Evolutionary conservation across 2,329 filamentous ascomycete species (phyloP).

Genomic region (Cercospora sesami): DNA sequence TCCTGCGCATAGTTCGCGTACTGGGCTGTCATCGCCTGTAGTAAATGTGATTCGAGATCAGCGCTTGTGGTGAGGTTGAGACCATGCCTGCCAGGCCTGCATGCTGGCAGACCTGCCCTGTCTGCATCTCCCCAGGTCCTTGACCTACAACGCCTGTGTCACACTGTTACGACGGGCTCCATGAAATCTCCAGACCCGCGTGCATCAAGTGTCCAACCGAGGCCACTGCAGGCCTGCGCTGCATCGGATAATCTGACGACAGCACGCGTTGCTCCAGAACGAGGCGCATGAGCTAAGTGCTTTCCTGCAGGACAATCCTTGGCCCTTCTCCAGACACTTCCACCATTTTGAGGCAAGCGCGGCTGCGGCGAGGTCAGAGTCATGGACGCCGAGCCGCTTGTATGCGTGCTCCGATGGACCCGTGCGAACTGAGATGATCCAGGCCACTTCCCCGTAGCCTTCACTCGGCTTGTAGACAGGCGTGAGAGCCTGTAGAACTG

Average conservation of each 20-base stretch:
- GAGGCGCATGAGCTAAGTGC: constrained; percentile 14
- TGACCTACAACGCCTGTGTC: background rate
- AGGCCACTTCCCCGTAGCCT: background rate
- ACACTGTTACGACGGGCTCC: constrained; percentile 4
- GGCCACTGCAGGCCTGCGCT: constrained; percentile 3
- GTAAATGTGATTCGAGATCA: background rate
- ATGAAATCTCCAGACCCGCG: constrained; percentile 11
- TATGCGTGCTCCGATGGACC: background rate
- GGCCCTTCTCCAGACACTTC: constrained; percentile 2
- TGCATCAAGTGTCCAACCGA: constrained; percentile 13
- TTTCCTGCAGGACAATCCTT: constrained; percentile 6
- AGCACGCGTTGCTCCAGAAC: constrained; percentile 11
- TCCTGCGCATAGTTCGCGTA: constrained; percentile 11
- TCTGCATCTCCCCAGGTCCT: background rate
- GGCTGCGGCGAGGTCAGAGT: constrained; percentile 11
- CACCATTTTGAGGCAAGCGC: constrained; percentile 2
- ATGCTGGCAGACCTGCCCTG: constrained; percentile 6
- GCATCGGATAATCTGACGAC: constrained; percentile 17
- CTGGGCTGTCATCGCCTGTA: background rate
- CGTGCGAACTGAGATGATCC: background rate
- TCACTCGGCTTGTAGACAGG: background rate
- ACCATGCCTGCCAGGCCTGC: background rate
- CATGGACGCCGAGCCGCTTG: constrained; percentile 15
- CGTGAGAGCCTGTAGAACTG: background rate
- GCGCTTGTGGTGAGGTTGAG: background rate